phyloP scores from a whole-genome alignment of 2,329 filamentous ascomycete genomes.

The Stagonosporopsis cucurbitacearum region DNA sequence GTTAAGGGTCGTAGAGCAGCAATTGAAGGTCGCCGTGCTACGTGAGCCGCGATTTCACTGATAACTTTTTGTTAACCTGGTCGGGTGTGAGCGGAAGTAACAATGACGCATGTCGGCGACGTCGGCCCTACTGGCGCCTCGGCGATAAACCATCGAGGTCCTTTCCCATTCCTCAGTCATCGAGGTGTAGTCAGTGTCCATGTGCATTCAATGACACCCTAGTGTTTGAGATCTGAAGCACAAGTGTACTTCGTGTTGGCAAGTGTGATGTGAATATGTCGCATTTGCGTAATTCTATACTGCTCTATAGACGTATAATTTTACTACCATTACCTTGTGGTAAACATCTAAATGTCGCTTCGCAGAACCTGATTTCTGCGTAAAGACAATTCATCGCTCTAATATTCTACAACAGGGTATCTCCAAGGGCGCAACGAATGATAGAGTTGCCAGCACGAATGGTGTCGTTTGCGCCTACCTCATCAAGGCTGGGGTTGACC shows the following conservation, averaged over 20 bases:
- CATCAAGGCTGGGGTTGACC: constrained; percentile 58
- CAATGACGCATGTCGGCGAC: constrained; percentile 16
- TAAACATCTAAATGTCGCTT: constrained; percentile 1
- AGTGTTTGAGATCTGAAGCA: not conserved
- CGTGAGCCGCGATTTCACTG: not conserved
- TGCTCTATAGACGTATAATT: not conserved
- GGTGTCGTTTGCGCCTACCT: constrained; percentile 77
- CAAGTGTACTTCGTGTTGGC: not conserved
- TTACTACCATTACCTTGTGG: not conserved
- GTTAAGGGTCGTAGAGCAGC: not conserved
- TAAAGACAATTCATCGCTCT: not conserved
- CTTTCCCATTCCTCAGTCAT: not conserved
- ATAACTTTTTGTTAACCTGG: constrained; percentile 4
- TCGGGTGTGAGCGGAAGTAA: constrained; percentile 17
- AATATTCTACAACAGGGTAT: constrained; percentile 74
- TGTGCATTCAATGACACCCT: not conserved
- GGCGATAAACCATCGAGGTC: not conserved
- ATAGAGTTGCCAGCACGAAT: constrained; percentile 89
- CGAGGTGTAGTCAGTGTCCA: not conserved
- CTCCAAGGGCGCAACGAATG: constrained; percentile 88
- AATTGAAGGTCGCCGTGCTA: not conserved
- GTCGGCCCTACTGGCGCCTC: constrained; percentile 6
- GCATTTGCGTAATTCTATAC: no score
- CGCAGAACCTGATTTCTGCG: constrained; percentile 3
- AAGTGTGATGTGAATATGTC: not conserved